Evolutionary conservation across 805 yeast genomes (phyloP).

Genomic region (Maudiozyma turicensis): DNA sequence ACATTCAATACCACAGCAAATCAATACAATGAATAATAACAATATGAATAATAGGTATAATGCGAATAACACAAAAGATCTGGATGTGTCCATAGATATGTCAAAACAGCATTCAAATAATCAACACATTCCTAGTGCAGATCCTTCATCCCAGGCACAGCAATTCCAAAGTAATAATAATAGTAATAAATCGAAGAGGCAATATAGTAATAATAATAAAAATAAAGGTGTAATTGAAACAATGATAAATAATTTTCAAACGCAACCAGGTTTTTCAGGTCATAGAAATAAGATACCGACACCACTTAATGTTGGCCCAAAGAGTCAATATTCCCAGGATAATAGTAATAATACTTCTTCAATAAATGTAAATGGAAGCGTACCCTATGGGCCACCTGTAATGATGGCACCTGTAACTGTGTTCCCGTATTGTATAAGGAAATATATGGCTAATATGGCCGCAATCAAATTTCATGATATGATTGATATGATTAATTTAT

Average conservation of each 20-base stretch:
- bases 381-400: neutral
- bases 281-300: neutral
- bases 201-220: neutral
- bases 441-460: slow-evolving; percentile 40
- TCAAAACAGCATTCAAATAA: neutral
- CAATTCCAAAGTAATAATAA: neutral
- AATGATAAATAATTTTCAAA: neutral
- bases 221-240: neutral
- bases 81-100: neutral
- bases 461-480: slow-evolving; percentile 41
- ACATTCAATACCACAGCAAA: neutral
- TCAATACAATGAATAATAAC: neutral
- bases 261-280: neutral
- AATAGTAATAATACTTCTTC: neutral
- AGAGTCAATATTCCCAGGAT: neutral
- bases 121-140: neutral
- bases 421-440: slow-evolving; percentile 19
- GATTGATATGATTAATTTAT: slow-evolving; percentile 37
- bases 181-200: neutral
- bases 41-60: neutral
- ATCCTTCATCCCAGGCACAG: neutral
- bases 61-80: neutral
- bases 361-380: neutral
- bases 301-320: neutral
- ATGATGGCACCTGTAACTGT: neutral